Evolutionary conservation across 2,329 filamentous ascomycete species (phyloP).

Genomic region (Aschersonia sp.): DNA sequence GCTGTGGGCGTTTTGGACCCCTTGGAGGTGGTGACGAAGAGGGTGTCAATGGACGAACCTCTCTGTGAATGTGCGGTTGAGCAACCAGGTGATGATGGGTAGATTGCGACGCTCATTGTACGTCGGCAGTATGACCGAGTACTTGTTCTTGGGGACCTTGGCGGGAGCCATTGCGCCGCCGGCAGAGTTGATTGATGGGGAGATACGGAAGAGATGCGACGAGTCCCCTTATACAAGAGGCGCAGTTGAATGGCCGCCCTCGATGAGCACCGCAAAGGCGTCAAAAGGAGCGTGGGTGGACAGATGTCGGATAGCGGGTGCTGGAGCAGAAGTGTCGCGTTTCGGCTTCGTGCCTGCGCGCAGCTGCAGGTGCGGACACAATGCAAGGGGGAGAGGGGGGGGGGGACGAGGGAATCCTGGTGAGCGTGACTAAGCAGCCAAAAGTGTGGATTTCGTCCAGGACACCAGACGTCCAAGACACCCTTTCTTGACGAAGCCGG

Average conservation of each 20-base stretch:
- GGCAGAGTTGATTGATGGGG: not conserved
- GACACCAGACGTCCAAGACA: too few species aligned
- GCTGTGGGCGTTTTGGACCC: too few species aligned
- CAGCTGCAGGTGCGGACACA: not conserved
- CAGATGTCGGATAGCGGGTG: not conserved
- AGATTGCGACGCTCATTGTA: slow-evolving; percentile 98
- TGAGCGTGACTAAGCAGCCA: not conserved
- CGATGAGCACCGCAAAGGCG: not conserved
- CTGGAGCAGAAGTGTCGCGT: not conserved
- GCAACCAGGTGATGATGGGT: slow-evolving; percentile 87
- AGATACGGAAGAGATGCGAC: not conserved
- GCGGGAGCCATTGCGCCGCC: slow-evolving; percentile 28
- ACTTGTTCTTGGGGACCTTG: slow-evolving; percentile 50
- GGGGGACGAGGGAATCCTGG: too few species aligned
- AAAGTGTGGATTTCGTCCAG: too few species aligned
- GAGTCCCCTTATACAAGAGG: not conserved
- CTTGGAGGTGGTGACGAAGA: too few species aligned
- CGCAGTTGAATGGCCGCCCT: too few species aligned
- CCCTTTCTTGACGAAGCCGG: too few species aligned
- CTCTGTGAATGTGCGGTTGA: slow-evolving; percentile 83
- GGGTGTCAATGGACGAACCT: slow-evolving; percentile 39
- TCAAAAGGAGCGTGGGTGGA: slow-evolving; percentile 13
- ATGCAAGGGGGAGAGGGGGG: not conserved
- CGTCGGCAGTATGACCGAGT: slow-evolving; percentile 93
- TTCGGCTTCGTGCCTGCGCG: not conserved